Base-by-base conservation (phyloP, 2,329 filamentous ascomycete species). In the Pyrenophora teres region DNA sequence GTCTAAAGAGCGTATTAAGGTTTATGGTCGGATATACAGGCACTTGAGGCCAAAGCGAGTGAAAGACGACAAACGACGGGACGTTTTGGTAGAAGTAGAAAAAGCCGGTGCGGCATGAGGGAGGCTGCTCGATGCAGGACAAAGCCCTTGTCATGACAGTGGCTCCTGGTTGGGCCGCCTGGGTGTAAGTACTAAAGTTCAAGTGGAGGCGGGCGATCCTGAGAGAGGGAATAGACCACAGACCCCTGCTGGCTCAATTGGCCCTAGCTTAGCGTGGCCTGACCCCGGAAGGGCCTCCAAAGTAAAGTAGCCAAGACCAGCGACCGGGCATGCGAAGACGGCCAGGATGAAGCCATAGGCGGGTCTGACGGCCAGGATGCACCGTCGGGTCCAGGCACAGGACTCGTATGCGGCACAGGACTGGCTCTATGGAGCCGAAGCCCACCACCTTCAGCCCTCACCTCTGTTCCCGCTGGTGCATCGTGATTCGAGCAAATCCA, bases 161-260 rank as follows among this genome's bases (percentile, higher is more conserved):
- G 52, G 61, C 55, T 60, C 52, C 64, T 68, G 61, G 67, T 67
- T 68, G 68, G 60, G 62, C 60, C 56, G 46, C 63, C 61, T 57
- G 57, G 56, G 54, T 60, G 60, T 12, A 30, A 30, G 27, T 30
- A 30, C 27, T 30, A 30, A 37, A 45, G 30, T 47, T 49, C 46
- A 31, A 44, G 42, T 49, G 39, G 33, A 54, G 46, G 60, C 54
- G 67, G 67, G 62, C 62, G 65, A 72, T 71, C 64, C 65, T 59
- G 45, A 10, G 10, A 30, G 52, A 53, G 60, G 42, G 55, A 57
- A 56, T 56, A 63, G 58, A 52, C 56, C 43, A 47, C 38, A 36
- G 3, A 56, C 54, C 68, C 68, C 67, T 72, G 68, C 61, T 54
- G 51, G 42, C 41, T 59, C 50, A 37, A 45, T 37, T 54, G 25